phyloP scores from a whole-genome alignment of 345 rosid genomes.

The Dovyalis caffra region DNA sequence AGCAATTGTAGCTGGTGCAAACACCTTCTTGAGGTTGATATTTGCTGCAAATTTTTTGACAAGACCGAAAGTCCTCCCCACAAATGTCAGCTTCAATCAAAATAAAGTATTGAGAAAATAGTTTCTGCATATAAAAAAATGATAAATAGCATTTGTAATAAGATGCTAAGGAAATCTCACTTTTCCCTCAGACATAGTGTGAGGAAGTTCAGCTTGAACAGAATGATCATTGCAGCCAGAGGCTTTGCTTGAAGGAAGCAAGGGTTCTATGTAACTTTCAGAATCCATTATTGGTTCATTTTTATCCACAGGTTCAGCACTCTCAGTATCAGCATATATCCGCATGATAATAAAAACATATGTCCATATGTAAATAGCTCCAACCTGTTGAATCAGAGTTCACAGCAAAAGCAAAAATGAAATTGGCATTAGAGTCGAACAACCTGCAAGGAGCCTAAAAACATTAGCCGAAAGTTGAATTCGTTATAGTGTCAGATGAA shows the following conservation, averaged over 20 bases:
- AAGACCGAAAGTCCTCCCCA: neutral
- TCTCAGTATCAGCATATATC: neutral
- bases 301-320: neutral
- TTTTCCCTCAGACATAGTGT: neutral
- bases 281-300: neutral
- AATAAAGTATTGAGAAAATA: neutral
- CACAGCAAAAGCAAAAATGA: neutral
- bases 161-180: neutral
- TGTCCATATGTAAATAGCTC: conserved; percentile 41
- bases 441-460: too few relatives aligned
- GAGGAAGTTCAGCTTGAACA: neutral
- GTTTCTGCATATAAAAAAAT: neutral
- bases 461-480: too few relatives aligned
- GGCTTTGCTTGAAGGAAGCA: neutral
- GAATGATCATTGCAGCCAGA: neutral
- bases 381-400: conserved; percentile 22
- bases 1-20: neutral
- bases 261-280: neutral
- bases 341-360: conserved; percentile 39
- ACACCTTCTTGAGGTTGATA: neutral
- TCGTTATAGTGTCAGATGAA: too few relatives aligned
- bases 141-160: neutral
- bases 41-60: neutral
- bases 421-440: too few relatives aligned
- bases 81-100: neutral